A percentile compares a stretch with the other conserved stretches of the same genome.
Conservation (phyloP, 345 rosid species). For the Eutrema yunnanense region DNA sequence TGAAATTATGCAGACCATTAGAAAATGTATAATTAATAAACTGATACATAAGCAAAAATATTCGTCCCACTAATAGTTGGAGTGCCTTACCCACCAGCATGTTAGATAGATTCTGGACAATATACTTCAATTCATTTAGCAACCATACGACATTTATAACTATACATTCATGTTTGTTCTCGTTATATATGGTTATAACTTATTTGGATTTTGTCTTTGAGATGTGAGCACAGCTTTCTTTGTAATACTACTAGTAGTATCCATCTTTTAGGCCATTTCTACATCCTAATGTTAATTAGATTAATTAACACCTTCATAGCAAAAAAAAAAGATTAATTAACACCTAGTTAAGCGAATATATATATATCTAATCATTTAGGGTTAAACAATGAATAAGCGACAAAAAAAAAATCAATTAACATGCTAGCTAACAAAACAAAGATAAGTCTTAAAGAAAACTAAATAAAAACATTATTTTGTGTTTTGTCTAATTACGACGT, state of each 20-base stretch:
- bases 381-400: background rate
- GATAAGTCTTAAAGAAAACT: background rate
- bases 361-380: background rate
- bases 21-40: background rate
- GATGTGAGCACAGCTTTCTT: background rate
- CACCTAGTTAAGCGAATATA: background rate
- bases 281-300: background rate
- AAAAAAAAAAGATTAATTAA: background rate
- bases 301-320: background rate
- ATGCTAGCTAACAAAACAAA: background rate
- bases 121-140: background rate
- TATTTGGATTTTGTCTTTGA: background rate
- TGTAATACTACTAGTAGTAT: background rate
- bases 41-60: background rate
- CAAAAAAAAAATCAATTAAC: background rate
- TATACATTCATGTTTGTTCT: background rate
- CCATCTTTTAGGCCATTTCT: background rate
- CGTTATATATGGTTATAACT: background rate
- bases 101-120: constrained; percentile 12
- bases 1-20: background rate
- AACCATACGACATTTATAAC: too few species aligned
- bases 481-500: background rate
- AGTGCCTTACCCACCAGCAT: constrained; percentile 28
- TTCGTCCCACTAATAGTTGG: constrained; percentile 11
- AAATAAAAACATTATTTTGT: background rate